Evolutionary conservation across 352 stramenopile genomes (phyloP).

Genomic region (Pilasporangium apinafurcum): DNA sequence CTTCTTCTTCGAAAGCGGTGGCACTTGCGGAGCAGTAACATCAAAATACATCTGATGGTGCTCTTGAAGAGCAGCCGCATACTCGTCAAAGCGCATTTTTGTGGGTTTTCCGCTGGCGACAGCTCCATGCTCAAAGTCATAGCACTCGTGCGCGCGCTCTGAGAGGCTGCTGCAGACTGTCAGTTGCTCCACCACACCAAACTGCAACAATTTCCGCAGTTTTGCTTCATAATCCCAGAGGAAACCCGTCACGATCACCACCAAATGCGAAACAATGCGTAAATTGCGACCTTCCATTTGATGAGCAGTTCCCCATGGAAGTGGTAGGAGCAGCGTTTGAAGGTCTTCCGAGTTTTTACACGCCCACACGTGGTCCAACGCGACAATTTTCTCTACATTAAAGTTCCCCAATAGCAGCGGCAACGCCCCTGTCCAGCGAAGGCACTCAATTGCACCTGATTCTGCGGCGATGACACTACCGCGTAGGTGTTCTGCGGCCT

Average conservation of each 20-base stretch:
- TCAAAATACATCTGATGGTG: no score
- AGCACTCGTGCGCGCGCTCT: slow-evolving; percentile 65
- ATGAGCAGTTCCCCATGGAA: background rate
- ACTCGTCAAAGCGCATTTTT: slow-evolving; percentile 48
- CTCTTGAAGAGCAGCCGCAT: slow-evolving; percentile 19
- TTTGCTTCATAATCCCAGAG: slow-evolving; percentile 53
- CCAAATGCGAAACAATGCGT: slow-evolving; percentile 29
- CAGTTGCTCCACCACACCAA: slow-evolving; percentile 29
- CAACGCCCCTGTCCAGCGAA: slow-evolving; percentile 61
- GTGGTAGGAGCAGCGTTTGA: slow-evolving; percentile 12
- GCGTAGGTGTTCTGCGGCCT: slow-evolving; percentile 48
- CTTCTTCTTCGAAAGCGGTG: background rate
- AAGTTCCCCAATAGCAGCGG: slow-evolving; percentile 63
- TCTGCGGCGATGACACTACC: slow-evolving; percentile 43
- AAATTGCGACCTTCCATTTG: slow-evolving; percentile 1
- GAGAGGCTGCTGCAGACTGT: slow-evolving; percentile 64
- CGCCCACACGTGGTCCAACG: slow-evolving; percentile 22
- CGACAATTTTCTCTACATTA: slow-evolving; percentile 38
- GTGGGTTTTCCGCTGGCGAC: slow-evolving; percentile 3
- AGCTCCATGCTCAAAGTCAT: slow-evolving; percentile 26
- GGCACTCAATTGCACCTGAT: slow-evolving; percentile 41
- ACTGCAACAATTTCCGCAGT: slow-evolving; percentile 25
- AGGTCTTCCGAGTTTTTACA: slow-evolving; percentile 12
- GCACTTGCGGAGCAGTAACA: slow-evolving; percentile 2
- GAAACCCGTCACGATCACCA: slow-evolving; percentile 46